Evolutionary conservation across 2,329 filamentous ascomycete genomes (phyloP).

Genomic region (Aspergillus sergii): DNA sequence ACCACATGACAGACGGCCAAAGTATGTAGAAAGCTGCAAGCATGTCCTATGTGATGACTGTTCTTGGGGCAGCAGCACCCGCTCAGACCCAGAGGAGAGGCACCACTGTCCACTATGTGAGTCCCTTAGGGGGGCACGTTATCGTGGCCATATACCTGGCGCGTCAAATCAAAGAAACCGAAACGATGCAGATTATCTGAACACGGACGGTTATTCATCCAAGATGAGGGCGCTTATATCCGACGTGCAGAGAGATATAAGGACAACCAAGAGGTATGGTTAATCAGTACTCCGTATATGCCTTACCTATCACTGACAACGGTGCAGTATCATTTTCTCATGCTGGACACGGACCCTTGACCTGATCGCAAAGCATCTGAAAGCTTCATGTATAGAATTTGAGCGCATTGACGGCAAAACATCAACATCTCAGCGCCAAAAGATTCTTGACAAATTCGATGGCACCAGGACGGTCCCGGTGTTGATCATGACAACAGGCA

Average conservation of each 20-base stretch:
- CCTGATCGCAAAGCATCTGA: constrained; percentile 30
- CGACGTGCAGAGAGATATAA: constrained; percentile 34
- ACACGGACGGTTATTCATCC: not conserved
- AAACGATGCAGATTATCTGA: not conserved
- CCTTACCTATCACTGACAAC: not conserved
- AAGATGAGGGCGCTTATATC: constrained; percentile 26
- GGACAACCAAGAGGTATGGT: constrained; percentile 30
- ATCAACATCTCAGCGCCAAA: constrained; percentile 3
- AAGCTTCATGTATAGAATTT: not conserved
- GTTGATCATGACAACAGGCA: constrained; percentile 13
- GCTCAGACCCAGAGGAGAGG: not conserved
- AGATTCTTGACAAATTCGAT: constrained; percentile 9
- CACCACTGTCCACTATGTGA: not conserved
- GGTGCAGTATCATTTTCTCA: constrained; percentile 49
- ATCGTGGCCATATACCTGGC: not conserved
- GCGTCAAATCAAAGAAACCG: not conserved
- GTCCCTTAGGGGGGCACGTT: not conserved
- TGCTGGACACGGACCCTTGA: constrained; percentile 50
- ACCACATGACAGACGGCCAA: not conserved
- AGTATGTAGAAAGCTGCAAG: constrained; percentile 10
- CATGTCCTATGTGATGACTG: constrained; percentile 12
- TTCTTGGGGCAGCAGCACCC: not conserved
- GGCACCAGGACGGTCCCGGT: not conserved
- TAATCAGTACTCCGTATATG: not conserved
- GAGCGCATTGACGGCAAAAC: constrained; percentile 9